Evolutionary conservation across 164 flowering plant genomes (phyloP), one percentile per base, ranked within the genome.

Genomic region (Buxus sempervirens): DNA sequence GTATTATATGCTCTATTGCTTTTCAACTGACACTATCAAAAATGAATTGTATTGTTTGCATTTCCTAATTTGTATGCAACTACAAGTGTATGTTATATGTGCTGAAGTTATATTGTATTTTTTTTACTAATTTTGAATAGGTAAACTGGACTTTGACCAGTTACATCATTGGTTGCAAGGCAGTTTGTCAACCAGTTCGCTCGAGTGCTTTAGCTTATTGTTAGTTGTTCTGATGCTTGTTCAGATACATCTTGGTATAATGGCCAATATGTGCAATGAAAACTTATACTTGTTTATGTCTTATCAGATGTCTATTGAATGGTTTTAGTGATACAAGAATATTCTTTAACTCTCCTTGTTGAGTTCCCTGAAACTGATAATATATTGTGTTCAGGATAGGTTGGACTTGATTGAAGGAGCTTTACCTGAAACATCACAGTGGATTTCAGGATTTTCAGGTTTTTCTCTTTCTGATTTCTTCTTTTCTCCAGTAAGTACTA

Each of bases 381-480:
- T 18, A n/a, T 68, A 58, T 73, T 32, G 6, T 76, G 18, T 58
- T 42, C 74, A 94, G 98, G 94, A 79, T 67, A 71, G 75, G 62
- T 82, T 76, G 61, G 77, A 81, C 60, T 69, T 80, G 36, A 28
- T 80, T 48, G 86, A 79, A 38, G 88, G 78, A 24, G 72, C 65
- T 66, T 67, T 82, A 51, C 73, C 84, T 67, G 92, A 83, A 55
- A 74, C 66, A 57, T 68, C 82, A 54, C 78, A 81, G 41, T 84
- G 87, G 89, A 80, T 59, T 64, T 48, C 84, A 41, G 79, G 78
- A 24, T 78, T 73, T 66, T 60, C 89, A 71, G 93, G 98, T 94
- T 75, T 58, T 72, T 69, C 10, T 62, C 68, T 74, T 63, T 60
- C 56, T 69, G 54, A 23, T 60, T 48, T 48, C 24, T 62, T 63